Percentiles rank a stretch among this genome's conserved stretches.
These are phyloP conservation scores for Colletotrichum tropicicola DNA, from an alignment of 2,329 filamentous ascomycete species.

Conservation along the genomic window DNA sequence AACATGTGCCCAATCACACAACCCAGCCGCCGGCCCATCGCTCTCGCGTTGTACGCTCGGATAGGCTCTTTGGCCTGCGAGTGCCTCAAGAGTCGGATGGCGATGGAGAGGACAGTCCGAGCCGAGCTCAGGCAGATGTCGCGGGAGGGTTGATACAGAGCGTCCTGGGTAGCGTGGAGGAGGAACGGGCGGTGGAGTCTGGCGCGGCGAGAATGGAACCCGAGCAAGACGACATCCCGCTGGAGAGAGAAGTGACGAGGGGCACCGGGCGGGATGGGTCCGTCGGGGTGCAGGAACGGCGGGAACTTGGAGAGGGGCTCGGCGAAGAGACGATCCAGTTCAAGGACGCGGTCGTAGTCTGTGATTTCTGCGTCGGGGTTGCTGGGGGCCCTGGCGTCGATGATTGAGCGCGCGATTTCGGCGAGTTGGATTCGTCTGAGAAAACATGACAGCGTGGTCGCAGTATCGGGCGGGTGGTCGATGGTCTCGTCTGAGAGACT, in stretches of 20 bases:
- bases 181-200: constrained; percentile 39
- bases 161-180: constrained; percentile 21
- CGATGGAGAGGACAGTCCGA: constrained; percentile 33
- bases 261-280: constrained; percentile 24
- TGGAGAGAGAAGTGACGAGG: constrained; percentile 30
- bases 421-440: constrained; percentile 47
- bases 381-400: constrained; percentile 41
- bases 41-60: not conserved
- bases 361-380: constrained; percentile 39
- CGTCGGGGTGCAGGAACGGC: constrained; percentile 24
- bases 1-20: constrained; percentile 36
- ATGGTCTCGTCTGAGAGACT: constrained; percentile 38
- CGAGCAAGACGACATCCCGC: constrained; percentile 33
- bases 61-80: not conserved
- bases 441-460: constrained; percentile 47
- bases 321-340: constrained; percentile 41
- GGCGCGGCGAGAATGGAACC: constrained; percentile 36
- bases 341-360: constrained; percentile 41
- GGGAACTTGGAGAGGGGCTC: constrained; percentile 32
- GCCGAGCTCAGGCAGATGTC: constrained; percentile 36
- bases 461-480: constrained; percentile 39
- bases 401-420: constrained; percentile 45
- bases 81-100: constrained; percentile 30
- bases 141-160: constrained; percentile 22
- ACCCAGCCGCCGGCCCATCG: constrained; percentile 26